These are phyloP conservation scores for Radiomyces spectabilis DNA, from an alignment of 192 early-diverging fungal species.

Conservation along the genomic window DNA sequence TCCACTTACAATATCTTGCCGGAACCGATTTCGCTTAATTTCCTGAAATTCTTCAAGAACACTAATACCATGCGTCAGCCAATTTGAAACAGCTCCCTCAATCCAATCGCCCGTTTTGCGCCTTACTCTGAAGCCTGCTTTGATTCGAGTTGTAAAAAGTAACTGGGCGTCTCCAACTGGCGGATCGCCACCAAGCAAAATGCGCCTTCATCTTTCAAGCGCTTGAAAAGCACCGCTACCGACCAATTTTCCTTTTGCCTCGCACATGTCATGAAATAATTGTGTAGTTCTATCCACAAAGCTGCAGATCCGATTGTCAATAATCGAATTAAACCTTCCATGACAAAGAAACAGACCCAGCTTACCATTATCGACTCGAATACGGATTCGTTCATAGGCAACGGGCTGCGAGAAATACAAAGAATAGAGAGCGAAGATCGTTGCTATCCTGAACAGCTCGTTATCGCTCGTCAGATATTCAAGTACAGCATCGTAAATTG, in stretches of 20 bases:
- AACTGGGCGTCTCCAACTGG: background rate
- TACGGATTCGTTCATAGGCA: background rate
- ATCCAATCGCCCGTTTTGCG: background rate
- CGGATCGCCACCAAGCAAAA: background rate
- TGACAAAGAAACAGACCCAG: too few relatives aligned
- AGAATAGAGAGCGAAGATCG: conserved; percentile 8
- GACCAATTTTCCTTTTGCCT: background rate
- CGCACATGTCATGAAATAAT: conserved; percentile 1
- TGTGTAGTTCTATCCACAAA: background rate
- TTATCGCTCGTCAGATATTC: background rate
- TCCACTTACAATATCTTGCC: conserved; percentile 4
- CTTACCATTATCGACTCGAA: conserved; percentile 3
- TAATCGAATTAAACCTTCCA: too few relatives aligned
- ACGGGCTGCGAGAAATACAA: conserved; percentile 1
- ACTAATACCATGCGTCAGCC: background rate
- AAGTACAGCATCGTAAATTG: background rate
- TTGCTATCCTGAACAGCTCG: background rate
- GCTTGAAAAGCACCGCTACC: background rate
- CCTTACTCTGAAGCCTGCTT: background rate
- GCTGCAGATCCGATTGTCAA: background rate
- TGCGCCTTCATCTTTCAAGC: conserved; percentile 1
- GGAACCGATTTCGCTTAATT: background rate
- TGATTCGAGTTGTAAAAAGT: too few relatives aligned
- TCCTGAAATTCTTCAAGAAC: background rate
- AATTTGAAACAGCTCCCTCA: background rate